These are phyloP conservation scores for Arabidopsis hybrid DNA, from an alignment of 441 rosid species.

Conservation along the genomic window DNA sequence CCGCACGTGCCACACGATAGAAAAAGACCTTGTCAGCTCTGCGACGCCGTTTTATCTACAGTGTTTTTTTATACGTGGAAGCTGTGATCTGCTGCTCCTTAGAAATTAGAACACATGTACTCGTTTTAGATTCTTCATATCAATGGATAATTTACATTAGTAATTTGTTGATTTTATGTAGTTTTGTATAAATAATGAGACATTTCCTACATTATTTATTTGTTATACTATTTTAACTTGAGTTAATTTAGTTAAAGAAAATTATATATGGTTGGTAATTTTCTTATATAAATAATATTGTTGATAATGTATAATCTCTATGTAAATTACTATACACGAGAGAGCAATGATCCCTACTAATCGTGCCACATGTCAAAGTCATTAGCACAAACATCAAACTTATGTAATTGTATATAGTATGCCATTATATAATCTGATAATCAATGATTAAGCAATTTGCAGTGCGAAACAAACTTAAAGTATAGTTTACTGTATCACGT, in stretches of 20 bases:
- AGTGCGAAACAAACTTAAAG: background rate
- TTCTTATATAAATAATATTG: too few relatives aligned
- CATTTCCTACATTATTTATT: too few relatives aligned
- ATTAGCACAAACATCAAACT: constrained; percentile 21
- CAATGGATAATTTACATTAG: too few relatives aligned
- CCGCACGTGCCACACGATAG: constrained; percentile 22
- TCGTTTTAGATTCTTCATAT: too few relatives aligned
- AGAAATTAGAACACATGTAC: background rate
- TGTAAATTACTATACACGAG: background rate
- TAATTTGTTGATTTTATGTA: too few relatives aligned
- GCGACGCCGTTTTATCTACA: constrained; percentile 12
- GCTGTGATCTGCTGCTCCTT: background rate
- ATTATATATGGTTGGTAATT: background rate
- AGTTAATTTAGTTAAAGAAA: background rate
- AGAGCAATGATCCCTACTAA: constrained; percentile 23
- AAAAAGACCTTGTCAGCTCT: constrained; percentile 1
- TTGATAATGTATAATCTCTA: background rate
- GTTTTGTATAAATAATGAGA: too few relatives aligned
- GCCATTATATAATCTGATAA: background rate
- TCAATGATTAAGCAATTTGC: constrained; percentile 1
- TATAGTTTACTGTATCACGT: too few relatives aligned
- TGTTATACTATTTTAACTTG: too few relatives aligned
- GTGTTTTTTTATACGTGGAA: background rate
- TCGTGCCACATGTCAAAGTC: constrained; percentile 20
- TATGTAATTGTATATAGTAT: background rate